phyloP scores from a whole-genome alignment of 768 basidiomycete genomes.

The Cystoderma amianthinum region DNA sequence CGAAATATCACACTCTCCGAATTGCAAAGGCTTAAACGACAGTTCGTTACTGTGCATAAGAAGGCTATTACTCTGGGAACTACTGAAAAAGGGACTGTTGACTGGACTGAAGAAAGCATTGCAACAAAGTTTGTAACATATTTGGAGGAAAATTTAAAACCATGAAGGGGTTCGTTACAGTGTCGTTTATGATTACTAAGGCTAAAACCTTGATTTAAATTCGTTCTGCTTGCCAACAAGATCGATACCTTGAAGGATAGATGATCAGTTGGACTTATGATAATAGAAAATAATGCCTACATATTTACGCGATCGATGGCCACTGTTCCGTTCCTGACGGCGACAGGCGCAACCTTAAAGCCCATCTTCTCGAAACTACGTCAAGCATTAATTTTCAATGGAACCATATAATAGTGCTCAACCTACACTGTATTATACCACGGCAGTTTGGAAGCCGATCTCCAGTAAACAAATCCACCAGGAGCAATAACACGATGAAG shows the following conservation, averaged over 20 bases:
- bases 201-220: not conserved
- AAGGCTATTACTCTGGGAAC: constrained; percentile 83
- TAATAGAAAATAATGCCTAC: constrained; percentile 24
- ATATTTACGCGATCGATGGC: constrained; percentile 70
- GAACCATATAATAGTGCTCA: not conserved
- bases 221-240: constrained; percentile 22
- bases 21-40: constrained; percentile 83
- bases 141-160: constrained; percentile 61
- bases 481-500: constrained; percentile 48
- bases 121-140: constrained; percentile 65
- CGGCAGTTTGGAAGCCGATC: constrained; percentile 54
- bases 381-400: constrained; percentile 1
- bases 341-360: constrained; percentile 45
- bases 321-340: constrained; percentile 39
- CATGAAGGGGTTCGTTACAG: not conserved
- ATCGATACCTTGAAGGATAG: constrained; percentile 21
- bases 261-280: not conserved
- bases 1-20: constrained; percentile 78
- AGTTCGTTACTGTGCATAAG: constrained; percentile 86
- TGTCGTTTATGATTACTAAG: not conserved
- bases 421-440: constrained; percentile 54
- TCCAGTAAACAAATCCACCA: constrained; percentile 61
- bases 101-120: constrained; percentile 71
- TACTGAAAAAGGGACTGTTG: constrained; percentile 67
- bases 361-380: constrained; percentile 46